Evolutionary conservation across 2,329 filamentous ascomycete genomes (phyloP).

Genomic region (Phaeosphaeria sp.): DNA sequence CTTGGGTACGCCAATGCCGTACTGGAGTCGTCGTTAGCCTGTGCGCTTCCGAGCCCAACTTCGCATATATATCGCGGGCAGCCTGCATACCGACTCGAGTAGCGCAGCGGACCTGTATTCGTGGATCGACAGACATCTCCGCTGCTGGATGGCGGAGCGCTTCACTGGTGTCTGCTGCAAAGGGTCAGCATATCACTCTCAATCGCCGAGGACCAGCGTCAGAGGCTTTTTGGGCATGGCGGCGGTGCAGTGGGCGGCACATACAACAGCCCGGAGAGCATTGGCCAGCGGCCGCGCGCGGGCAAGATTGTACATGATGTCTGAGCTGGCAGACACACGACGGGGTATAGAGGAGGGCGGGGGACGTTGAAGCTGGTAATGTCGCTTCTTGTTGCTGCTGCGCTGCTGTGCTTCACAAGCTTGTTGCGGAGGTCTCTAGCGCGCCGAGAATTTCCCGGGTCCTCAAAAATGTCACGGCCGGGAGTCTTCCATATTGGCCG

Average conservation of each 20-base stretch:
- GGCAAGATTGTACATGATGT: slow-evolving; percentile 85
- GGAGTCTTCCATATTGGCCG: slow-evolving; percentile 19
- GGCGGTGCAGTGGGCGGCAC: slow-evolving; percentile 34
- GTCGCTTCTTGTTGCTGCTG: slow-evolving; percentile 31
- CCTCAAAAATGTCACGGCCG: slow-evolving; percentile 35
- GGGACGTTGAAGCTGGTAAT: slow-evolving; percentile 31
- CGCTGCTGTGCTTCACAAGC: slow-evolving; percentile 26
- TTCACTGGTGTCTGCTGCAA: slow-evolving; percentile 63
- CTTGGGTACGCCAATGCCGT: slow-evolving; percentile 92
- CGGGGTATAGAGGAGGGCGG: slow-evolving; percentile 16
- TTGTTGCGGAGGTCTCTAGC: slow-evolving; percentile 42
- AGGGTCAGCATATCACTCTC: slow-evolving; percentile 29
- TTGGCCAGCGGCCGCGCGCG: slow-evolving; percentile 77
- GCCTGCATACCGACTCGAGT: slow-evolving; percentile 67
- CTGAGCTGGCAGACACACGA: slow-evolving; percentile 40
- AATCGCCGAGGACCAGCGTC: slow-evolving; percentile 37
- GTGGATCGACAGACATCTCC: slow-evolving; percentile 91
- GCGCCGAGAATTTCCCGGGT: slow-evolving; percentile 39
- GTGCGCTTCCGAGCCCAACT: slow-evolving; percentile 2
- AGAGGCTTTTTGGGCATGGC: slow-evolving; percentile 36
- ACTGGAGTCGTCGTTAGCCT: slow-evolving; percentile 62
- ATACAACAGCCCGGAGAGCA: slow-evolving; percentile 79
- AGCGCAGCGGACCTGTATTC: slow-evolving; percentile 97
- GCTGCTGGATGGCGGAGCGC: slow-evolving; percentile 73
- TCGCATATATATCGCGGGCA: slow-evolving; percentile 11